Percentiles rank a stretch among this genome's conserved stretches.
Evolutionary conservation across 805 yeast species (phyloP).

Genomic region (Debaryomyces tyrocola): DNA sequence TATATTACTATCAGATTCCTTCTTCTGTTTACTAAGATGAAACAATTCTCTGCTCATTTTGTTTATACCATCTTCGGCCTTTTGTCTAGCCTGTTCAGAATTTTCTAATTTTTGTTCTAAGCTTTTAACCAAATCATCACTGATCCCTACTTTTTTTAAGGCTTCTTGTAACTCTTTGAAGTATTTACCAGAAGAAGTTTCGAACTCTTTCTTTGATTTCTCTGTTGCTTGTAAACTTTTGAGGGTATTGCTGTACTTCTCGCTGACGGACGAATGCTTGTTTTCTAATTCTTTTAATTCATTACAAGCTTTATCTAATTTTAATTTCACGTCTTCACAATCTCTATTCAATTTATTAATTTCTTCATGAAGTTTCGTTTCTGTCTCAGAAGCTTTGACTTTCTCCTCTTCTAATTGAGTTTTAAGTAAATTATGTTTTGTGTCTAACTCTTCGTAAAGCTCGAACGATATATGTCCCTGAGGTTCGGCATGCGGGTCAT

Average conservation of each 20-base stretch:
- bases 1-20: slow-evolving; percentile 45
- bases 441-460: slow-evolving; percentile 48
- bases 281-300: slow-evolving; percentile 19
- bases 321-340: slow-evolving; percentile 12
- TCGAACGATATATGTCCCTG: slow-evolving; percentile 63
- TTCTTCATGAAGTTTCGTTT: slow-evolving; percentile 17
- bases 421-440: slow-evolving; percentile 27
- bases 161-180: slow-evolving; percentile 32
- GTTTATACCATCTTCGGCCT: slow-evolving; percentile 84
- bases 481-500: slow-evolving; percentile 76
- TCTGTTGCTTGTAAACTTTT: slow-evolving; percentile 24
- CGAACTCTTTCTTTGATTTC: slow-evolving; percentile 29
- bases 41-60: slow-evolving; percentile 86
- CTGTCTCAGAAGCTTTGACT: slow-evolving; percentile 15
- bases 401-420: slow-evolving; percentile 22
- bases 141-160: slow-evolving; percentile 21
- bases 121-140: slow-evolving; percentile 25
- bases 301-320: slow-evolving; percentile 8
- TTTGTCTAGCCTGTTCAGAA: slow-evolving; percentile 47
- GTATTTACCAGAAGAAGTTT: slow-evolving; percentile 26
- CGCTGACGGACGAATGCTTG: slow-evolving; percentile 18
- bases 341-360: slow-evolving; percentile 14
- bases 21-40: slow-evolving; percentile 60
- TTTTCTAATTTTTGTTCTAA: slow-evolving; percentile 31
- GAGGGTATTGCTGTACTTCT: slow-evolving; percentile 19